Evolutionary conservation across 768 basidiomycete genomes (phyloP).

Genomic region (Kwoniella sp.): DNA sequence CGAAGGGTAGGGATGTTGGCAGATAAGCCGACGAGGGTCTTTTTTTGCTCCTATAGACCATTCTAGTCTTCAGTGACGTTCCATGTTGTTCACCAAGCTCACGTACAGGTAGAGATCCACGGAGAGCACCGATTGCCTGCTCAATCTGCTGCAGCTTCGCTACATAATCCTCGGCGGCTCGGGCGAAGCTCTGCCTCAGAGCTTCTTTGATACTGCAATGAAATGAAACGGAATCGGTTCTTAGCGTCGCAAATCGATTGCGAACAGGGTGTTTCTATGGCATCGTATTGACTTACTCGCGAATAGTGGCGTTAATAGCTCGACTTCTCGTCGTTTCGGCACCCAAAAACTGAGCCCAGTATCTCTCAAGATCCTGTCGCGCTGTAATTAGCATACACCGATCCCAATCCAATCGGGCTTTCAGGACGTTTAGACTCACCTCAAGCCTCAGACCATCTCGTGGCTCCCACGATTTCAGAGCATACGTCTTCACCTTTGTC

Average conservation of each 20-base stretch:
- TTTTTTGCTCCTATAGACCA: slow-evolving; percentile 69
- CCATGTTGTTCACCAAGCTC: neutral
- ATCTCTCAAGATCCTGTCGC: slow-evolving; percentile 70
- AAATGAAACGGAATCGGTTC: too few relatives aligned
- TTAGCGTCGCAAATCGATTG: neutral
- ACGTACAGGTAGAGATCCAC: slow-evolving; percentile 47
- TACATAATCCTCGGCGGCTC: slow-evolving; percentile 50
- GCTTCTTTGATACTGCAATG: slow-evolving; percentile 54
- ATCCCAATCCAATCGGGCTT: too few relatives aligned
- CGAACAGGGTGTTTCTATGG: neutral
- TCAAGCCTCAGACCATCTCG: slow-evolving; percentile 68
- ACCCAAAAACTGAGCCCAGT: slow-evolving; percentile 72
- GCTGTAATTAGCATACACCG: too few relatives aligned
- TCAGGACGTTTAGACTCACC: slow-evolving; percentile 55
- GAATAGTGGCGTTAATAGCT: slow-evolving; percentile 83
- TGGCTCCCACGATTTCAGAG: slow-evolving; percentile 79
- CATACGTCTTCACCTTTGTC: slow-evolving; percentile 90
- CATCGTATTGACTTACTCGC: slow-evolving; percentile 65
- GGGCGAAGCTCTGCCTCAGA: slow-evolving; percentile 50
- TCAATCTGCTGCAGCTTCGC: slow-evolving; percentile 48
- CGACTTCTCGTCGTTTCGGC: slow-evolving; percentile 77
- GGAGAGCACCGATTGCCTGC: slow-evolving; percentile 44
- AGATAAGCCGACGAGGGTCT: slow-evolving; percentile 59
- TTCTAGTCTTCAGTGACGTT: neutral
- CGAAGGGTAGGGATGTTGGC: slow-evolving; percentile 64